phyloP scores from a whole-genome alignment of 139 green algal genomes.

The Chlorella sorokiniana region DNA sequence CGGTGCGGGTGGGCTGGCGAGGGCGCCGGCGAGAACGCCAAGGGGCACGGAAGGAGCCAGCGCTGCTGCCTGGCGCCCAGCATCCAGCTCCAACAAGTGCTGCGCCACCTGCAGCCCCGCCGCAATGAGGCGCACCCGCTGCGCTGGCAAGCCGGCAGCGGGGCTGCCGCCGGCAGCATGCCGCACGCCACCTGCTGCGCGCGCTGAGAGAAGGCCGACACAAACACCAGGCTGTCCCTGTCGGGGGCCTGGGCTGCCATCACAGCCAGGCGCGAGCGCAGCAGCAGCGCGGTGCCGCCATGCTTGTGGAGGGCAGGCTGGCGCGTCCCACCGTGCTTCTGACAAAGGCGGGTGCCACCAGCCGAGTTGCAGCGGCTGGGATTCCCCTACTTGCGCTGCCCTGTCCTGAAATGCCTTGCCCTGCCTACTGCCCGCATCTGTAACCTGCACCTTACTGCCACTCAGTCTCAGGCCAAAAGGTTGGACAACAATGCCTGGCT shows the following conservation, averaged over 20 bases:
- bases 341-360: slow-evolving; percentile 1
- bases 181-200: slow-evolving; percentile 30
- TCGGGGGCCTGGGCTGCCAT: background rate
- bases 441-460: no score
- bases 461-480: no score
- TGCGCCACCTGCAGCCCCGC: slow-evolving; percentile 17
- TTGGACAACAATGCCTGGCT: no score
- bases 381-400: no score
- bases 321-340: background rate
- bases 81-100: slow-evolving; percentile 21
- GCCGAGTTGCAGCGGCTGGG: no score
- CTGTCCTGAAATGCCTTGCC: no score
- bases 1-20: no score
- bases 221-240: slow-evolving; percentile 6
- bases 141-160: background rate
- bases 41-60: no score
- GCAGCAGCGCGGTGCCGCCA: slow-evolving; percentile 17
- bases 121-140: slow-evolving; percentile 1
- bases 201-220: background rate
- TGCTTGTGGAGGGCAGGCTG: no score
- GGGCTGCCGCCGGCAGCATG: slow-evolving; percentile 9
- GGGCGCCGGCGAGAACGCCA: no score
- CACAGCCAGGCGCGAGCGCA: background rate
- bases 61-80: background rate
- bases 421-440: no score